Evolutionary conservation across 148 eudicot species (phyloP).

Genomic region (Nyssa sinensis): DNA sequence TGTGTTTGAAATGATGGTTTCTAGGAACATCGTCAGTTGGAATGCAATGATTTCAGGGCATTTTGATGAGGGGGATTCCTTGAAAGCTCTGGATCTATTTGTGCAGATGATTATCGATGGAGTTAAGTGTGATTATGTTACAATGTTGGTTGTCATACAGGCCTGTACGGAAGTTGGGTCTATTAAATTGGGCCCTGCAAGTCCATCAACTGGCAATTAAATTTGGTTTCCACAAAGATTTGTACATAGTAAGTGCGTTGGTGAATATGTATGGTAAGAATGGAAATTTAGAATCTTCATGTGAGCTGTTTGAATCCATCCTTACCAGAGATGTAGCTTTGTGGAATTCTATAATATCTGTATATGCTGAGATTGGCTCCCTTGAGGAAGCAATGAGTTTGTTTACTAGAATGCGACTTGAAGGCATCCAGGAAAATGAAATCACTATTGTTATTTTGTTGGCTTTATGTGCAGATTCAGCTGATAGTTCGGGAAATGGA

Average conservation of each 20-base stretch:
- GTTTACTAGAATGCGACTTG: slow-evolving; percentile 33
- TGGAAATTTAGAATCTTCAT: slow-evolving; percentile 29
- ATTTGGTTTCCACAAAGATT: slow-evolving; percentile 26
- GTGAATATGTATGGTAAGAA: slow-evolving; percentile 32
- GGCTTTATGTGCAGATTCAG: slow-evolving; percentile 27
- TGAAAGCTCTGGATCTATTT: slow-evolving; percentile 36
- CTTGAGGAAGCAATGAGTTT: slow-evolving; percentile 30
- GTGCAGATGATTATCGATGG: slow-evolving; percentile 29
- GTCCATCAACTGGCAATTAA: slow-evolving; percentile 47
- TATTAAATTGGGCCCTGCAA: slow-evolving; percentile 34
- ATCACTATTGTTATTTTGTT: slow-evolving; percentile 32
- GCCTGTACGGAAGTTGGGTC: slow-evolving; percentile 37
- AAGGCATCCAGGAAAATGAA: slow-evolving; percentile 34
- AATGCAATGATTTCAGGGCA: slow-evolving; percentile 47
- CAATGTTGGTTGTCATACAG: slow-evolving; percentile 37
- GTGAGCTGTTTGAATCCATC: slow-evolving; percentile 34
- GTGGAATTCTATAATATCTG: slow-evolving; percentile 48
- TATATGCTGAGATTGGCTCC: slow-evolving; percentile 23
- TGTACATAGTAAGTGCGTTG: slow-evolving; percentile 34
- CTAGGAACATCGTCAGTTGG: slow-evolving; percentile 42
- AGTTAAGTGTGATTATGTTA: slow-evolving; percentile 33
- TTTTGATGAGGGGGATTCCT: slow-evolving; percentile 27
- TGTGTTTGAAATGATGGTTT: slow-evolving; percentile 39
- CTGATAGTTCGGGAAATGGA: slow-evolving; percentile 20
- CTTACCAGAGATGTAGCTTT: slow-evolving; percentile 32